A percentile compares a stretch with the other conserved stretches of the same genome.
phyloP scores from a whole-genome alignment of 2,329 filamentous ascomycete genomes.

The Fusarium cyanostomum region DNA sequence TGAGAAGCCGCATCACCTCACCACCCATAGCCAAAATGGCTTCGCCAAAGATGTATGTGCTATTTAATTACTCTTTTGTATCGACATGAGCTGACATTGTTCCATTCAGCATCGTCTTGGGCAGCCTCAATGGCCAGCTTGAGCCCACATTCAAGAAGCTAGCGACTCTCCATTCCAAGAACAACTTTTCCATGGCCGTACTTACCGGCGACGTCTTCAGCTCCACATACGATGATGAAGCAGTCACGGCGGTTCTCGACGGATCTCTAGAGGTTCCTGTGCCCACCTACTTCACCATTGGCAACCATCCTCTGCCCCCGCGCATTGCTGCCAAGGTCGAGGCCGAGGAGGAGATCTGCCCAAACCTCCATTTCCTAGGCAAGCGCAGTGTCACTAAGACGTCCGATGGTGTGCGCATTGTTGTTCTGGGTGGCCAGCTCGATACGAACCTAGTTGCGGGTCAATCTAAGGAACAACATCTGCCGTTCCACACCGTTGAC shows the following conservation, averaged over 20 bases:
- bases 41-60: conserved; percentile 58
- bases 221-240: conserved; percentile 65
- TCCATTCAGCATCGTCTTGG: conserved; percentile 75
- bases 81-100: conserved; percentile 13
- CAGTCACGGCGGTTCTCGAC: conserved; percentile 71
- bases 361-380: conserved; percentile 90
- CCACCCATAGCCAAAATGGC: conserved; percentile 50
- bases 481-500: conserved; percentile 79
- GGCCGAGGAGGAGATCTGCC: conserved; percentile 78
- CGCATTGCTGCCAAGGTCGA: conserved; percentile 78
- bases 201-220: conserved; percentile 85
- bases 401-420: conserved; percentile 86
- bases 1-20: conserved; percentile 7
- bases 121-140: conserved; percentile 83
- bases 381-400: conserved; percentile 90
- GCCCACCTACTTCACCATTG: conserved; percentile 91
- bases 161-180: conserved; percentile 82
- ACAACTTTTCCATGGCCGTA: conserved; percentile 86
- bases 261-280: conserved; percentile 80
- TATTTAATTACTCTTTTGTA: neutral
- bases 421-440: conserved; percentile 81
- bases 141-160: conserved; percentile 82
- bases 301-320: conserved; percentile 74
- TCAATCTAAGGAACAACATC: conserved; percentile 75
- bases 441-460: conserved; percentile 69